Conservation (phyloP, 2,329 filamentous ascomycete species). For the Diaporthe helianthi region DNA sequence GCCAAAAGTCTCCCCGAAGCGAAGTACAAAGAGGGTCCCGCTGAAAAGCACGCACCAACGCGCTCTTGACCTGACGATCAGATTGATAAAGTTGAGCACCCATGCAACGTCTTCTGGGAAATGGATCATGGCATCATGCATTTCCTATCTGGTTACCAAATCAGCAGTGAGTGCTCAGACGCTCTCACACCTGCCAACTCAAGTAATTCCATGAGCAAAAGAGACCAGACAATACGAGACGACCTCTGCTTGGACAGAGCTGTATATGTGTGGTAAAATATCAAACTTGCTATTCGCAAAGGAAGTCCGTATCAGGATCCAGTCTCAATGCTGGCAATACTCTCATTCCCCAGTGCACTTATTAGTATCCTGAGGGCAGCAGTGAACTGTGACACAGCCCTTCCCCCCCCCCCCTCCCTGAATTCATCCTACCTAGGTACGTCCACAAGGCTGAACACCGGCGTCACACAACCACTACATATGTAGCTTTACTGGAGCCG, state of each 20-base stretch:
- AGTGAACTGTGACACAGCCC: not conserved
- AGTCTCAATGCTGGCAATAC: not conserved
- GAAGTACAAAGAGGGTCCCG: constrained; percentile 8
- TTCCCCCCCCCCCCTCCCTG: too few relatives aligned
- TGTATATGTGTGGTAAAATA: not conserved
- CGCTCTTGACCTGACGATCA: constrained; percentile 21
- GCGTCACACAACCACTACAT: not conserved
- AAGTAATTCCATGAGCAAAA: not conserved
- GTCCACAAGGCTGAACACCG: constrained; percentile 7
- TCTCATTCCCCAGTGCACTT: not conserved
- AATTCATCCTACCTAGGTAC: not conserved
- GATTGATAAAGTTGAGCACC: constrained; percentile 25
- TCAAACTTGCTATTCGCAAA: constrained; percentile 9
- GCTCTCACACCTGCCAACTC: not conserved
- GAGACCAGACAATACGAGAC: constrained; percentile 10
- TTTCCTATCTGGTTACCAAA: not conserved
- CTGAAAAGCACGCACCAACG: constrained; percentile 24
- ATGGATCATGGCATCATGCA: constrained; percentile 11
- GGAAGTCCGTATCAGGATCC: not conserved
- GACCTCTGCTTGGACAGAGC: constrained; percentile 4
- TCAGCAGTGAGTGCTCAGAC: not conserved
- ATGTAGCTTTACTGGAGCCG: not conserved
- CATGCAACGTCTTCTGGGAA: constrained; percentile 20
- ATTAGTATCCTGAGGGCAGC: not conserved
- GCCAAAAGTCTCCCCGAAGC: not conserved